These are phyloP conservation scores for Penicillium sp. DNA, from an alignment of 2,329 filamentous ascomycete genomes.

Conservation along the genomic window DNA sequence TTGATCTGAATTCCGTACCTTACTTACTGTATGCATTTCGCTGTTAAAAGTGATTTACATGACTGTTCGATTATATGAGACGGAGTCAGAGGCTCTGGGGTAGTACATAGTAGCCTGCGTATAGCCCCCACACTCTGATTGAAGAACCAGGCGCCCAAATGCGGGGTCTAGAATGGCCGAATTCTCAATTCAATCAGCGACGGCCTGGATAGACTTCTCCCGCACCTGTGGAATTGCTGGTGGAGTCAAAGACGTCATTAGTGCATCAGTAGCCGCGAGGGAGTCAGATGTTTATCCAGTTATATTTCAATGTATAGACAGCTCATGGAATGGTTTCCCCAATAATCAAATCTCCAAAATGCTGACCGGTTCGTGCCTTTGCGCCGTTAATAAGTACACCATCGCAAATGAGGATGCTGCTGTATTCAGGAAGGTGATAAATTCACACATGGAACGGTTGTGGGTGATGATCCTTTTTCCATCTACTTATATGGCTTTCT, in stretches of 20 bases:
- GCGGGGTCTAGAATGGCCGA: background rate
- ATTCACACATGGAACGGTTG: background rate
- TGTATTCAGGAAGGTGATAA: background rate
- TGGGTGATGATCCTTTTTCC: background rate
- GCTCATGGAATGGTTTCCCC: background rate
- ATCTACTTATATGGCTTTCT: background rate
- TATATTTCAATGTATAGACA: background rate
- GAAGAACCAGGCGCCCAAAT: background rate
- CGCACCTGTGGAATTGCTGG: background rate
- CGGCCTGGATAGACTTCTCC: background rate
- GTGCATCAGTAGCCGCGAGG: background rate
- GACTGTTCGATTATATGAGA: background rate
- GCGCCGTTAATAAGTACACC: background rate
- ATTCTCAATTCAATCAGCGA: background rate
- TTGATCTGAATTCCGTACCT: too few species aligned
- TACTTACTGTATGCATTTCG: too few species aligned
- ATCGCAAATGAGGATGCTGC: background rate
- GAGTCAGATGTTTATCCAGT: background rate
- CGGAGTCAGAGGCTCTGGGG: too few species aligned
- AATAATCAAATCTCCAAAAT: background rate
- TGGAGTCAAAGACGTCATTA: background rate
- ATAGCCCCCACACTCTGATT: background rate
- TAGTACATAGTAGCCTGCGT: background rate
- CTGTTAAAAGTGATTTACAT: background rate
- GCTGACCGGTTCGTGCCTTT: constrained; percentile 1